Evolutionary conservation across 2,329 filamentous ascomycete genomes (phyloP).

Genomic region (Penicillium sp.): DNA sequence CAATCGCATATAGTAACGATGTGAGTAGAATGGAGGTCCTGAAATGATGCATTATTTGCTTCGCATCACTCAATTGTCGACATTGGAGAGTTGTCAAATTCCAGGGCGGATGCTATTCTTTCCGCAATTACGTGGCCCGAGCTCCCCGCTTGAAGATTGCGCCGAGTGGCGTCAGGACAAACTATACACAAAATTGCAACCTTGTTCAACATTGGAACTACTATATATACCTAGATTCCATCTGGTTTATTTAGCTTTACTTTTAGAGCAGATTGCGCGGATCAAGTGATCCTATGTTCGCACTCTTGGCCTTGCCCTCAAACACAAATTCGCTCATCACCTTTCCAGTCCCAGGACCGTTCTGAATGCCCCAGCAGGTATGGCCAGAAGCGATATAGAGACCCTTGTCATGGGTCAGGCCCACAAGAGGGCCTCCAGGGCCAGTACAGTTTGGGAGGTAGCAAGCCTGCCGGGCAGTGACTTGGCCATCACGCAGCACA

Average conservation of each 20-base stretch:
- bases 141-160: conserved; percentile 16
- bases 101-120: conserved; percentile 21
- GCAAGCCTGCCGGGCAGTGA: conserved; percentile 80
- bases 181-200: too few species aligned
- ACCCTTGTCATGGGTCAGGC: conserved; percentile 66
- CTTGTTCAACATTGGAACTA: background rate
- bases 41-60: conserved; percentile 33
- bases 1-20: conserved; percentile 28
- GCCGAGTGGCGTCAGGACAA: background rate
- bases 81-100: conserved; percentile 23
- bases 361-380: conserved; percentile 98
- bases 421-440: conserved; percentile 69
- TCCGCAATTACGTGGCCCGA: conserved; percentile 35
- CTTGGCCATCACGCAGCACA: conserved; percentile 60
- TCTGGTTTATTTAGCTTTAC: background rate
- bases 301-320: conserved; percentile 65
- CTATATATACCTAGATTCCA: conserved; percentile 3
- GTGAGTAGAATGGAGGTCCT: conserved; percentile 25
- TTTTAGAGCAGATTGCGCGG: conserved; percentile 54
- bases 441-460: conserved; percentile 74
- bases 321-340: conserved; percentile 75
- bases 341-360: conserved; percentile 81
- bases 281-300: conserved; percentile 62
- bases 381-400: conserved; percentile 82
- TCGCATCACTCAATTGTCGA: conserved; percentile 18